Conservation (phyloP, 2,329 filamentous ascomycete species). For the Colletotrichum musae region DNA sequence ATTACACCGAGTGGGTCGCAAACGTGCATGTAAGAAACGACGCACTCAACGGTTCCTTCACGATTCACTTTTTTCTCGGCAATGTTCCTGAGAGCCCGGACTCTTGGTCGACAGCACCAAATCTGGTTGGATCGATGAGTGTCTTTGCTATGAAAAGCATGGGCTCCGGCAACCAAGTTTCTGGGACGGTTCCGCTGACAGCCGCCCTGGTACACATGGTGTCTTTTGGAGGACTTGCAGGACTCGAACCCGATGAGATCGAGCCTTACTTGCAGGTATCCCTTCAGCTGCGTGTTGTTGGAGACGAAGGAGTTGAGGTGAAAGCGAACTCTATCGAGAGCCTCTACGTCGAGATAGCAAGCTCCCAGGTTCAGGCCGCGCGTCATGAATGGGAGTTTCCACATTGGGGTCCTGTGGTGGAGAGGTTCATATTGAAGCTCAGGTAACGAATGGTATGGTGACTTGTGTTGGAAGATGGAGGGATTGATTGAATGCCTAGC, state of each 20-base stretch:
- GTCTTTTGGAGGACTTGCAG: constrained; percentile 51
- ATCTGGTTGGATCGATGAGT: constrained; percentile 74
- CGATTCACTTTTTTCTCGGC: constrained; percentile 78
- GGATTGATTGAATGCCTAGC: neutral
- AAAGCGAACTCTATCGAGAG: constrained; percentile 49
- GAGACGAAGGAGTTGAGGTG: constrained; percentile 47
- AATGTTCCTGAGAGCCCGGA: constrained; percentile 58
- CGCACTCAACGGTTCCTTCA: constrained; percentile 72
- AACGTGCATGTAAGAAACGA: constrained; percentile 75
- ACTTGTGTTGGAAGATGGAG: neutral
- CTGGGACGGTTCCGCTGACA: constrained; percentile 68
- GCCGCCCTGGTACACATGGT: constrained; percentile 62
- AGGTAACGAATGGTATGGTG: neutral
- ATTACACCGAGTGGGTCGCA: constrained; percentile 76
- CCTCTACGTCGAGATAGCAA: constrained; percentile 54
- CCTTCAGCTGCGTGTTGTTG: constrained; percentile 53
- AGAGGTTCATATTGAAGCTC: constrained; percentile 32
- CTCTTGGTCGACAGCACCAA: constrained; percentile 67
- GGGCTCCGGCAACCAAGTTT: constrained; percentile 54
- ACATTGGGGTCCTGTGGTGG: constrained; percentile 51
- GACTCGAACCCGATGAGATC: constrained; percentile 54
- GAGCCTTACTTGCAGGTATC: constrained; percentile 58
- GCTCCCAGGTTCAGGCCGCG: constrained; percentile 54
- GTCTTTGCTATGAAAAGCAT: constrained; percentile 63
- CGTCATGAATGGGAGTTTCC: constrained; percentile 52